These are phyloP conservation scores for Cyclaneusma minus DNA, from an alignment of 2,329 filamentous ascomycete species.

Conservation along the genomic window DNA sequence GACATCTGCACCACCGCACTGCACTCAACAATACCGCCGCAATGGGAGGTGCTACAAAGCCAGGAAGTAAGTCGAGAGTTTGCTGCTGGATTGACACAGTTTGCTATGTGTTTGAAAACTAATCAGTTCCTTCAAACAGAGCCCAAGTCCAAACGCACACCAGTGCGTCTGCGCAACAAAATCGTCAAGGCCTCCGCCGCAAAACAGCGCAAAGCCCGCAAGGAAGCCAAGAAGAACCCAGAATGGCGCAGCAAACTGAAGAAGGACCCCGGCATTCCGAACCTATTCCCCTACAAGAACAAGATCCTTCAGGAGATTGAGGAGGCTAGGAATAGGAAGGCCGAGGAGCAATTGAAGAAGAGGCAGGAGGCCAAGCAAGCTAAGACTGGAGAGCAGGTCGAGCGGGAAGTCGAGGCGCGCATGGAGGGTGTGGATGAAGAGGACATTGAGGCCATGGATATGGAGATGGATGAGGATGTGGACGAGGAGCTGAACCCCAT, in stretches of 20 bases:
- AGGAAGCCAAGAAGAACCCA: constrained; percentile 88
- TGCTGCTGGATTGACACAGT: no score
- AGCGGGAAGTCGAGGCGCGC: constrained; percentile 26
- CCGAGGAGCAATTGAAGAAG: constrained; percentile 58
- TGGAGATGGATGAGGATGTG: constrained; percentile 37
- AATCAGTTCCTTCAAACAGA: no score
- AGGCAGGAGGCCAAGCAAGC: constrained; percentile 58
- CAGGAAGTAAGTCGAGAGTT: no score
- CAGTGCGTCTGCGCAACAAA: constrained; percentile 83
- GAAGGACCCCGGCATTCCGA: constrained; percentile 96
- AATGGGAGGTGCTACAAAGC: no score
- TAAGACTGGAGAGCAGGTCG: constrained; percentile 33
- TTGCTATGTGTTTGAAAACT: no score
- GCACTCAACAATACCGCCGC: no score
- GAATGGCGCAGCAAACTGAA: constrained; percentile 92
- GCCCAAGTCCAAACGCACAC: constrained; percentile 84
- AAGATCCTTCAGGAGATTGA: constrained; percentile 90
- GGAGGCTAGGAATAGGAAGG: constrained; percentile 66
- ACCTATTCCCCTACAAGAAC: constrained; percentile 95
- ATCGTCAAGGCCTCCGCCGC: constrained; percentile 83
- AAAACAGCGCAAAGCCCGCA: constrained; percentile 83
- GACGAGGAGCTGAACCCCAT: constrained; percentile 69
- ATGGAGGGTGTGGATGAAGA: constrained; percentile 27
- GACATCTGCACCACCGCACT: no score
- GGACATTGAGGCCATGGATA: constrained; percentile 33